phyloP scores from a whole-genome alignment of 352 stramenopile species.

The Phytophthora pistaciae region DNA sequence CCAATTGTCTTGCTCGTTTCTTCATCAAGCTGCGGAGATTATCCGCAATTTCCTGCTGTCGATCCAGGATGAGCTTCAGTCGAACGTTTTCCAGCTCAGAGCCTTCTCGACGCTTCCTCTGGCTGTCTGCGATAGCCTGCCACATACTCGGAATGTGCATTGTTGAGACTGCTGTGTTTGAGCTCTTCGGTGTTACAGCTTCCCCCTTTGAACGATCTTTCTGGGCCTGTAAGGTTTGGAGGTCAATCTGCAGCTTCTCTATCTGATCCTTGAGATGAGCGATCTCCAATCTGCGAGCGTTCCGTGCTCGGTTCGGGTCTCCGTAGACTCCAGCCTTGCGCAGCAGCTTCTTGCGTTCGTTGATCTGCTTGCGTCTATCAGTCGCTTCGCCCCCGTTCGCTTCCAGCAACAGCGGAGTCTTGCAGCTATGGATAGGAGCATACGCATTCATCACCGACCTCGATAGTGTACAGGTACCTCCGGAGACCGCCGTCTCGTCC shows the following conservation, averaged over 20 bases:
- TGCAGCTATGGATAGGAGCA: background rate
- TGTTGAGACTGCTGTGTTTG: background rate
- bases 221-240: constrained; percentile 29
- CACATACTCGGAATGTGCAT: constrained; percentile 30
- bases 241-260: constrained; percentile 36
- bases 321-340: constrained; percentile 28
- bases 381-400: constrained; percentile 7
- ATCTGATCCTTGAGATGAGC: constrained; percentile 43
- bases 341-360: constrained; percentile 31
- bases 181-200: background rate
- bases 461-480: background rate
- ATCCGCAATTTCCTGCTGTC: constrained; percentile 48
- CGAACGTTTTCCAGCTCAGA: constrained; percentile 42
- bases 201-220: background rate
- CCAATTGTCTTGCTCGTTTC: constrained; percentile 28
- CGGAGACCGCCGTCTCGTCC: background rate
- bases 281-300: constrained; percentile 47
- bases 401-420: background rate
- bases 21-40: constrained; percentile 45
- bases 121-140: constrained; percentile 27
- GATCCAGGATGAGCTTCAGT: constrained; percentile 44
- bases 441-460: background rate
- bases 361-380: constrained; percentile 6
- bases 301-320: constrained; percentile 44
- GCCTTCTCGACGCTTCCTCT: constrained; percentile 21